Evolutionary conservation across 208 protist species (phyloP).

Genomic region (Naegleria lovaniensis): DNA sequence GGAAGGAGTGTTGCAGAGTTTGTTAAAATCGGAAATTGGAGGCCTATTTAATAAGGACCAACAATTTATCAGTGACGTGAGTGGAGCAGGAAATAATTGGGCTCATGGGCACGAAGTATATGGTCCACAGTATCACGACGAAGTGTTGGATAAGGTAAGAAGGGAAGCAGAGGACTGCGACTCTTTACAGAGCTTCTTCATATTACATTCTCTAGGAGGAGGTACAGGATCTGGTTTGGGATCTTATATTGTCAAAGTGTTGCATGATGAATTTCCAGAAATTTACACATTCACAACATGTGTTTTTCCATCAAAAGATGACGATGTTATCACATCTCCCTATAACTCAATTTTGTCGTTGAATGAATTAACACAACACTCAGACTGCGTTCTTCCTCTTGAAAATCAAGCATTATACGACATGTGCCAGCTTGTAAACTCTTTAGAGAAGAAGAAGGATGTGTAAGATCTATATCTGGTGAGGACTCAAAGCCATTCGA

Average conservation of each 20-base stretch:
- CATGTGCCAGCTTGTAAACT: slow-evolving; percentile 65
- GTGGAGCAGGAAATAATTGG: slow-evolving; percentile 97
- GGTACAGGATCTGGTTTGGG: slow-evolving; percentile 96
- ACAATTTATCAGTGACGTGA: slow-evolving; percentile 90
- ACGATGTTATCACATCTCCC: slow-evolving; percentile 86
- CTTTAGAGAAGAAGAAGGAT: not conserved
- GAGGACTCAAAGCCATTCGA: slow-evolving; percentile 86
- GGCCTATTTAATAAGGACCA: slow-evolving; percentile 77
- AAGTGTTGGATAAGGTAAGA: slow-evolving; percentile 85
- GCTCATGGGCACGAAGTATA: slow-evolving; percentile 95
- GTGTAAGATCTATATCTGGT: slow-evolving; percentile 26
- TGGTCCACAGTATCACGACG: slow-evolving; percentile 92
- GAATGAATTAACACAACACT: slow-evolving; percentile 85
- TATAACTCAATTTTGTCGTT: slow-evolving; percentile 92
- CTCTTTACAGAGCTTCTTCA: slow-evolving; percentile 95
- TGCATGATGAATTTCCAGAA: slow-evolving; percentile 90
- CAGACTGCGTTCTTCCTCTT: slow-evolving; percentile 80
- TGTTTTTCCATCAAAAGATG: slow-evolving; percentile 89
- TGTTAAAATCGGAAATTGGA: slow-evolving; percentile 66
- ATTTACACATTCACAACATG: slow-evolving; percentile 93
- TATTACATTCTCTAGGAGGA: slow-evolving; percentile 96
- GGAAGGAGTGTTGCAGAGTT: slow-evolving; percentile 75
- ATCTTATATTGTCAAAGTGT: slow-evolving; percentile 89
- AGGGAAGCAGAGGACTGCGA: slow-evolving; percentile 94
- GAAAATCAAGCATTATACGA: slow-evolving; percentile 95